These are phyloP conservation scores for Arthrobotrys pseudoclavata DNA, from an alignment of 2,329 filamentous ascomycete species.

Conservation along the genomic window DNA sequence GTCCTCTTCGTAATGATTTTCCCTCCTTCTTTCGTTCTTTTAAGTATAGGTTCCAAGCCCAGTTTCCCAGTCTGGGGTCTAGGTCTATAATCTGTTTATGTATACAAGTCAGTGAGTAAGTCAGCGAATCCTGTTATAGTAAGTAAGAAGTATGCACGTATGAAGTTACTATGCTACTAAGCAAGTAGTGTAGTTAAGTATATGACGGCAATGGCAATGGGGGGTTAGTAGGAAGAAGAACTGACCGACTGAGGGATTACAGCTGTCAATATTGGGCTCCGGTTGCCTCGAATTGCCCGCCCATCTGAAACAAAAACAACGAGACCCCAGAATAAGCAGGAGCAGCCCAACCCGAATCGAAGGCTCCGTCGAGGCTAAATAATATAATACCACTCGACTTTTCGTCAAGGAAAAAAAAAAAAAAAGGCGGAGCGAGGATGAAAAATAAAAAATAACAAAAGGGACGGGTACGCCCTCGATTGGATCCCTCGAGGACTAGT, in stretches of 20 bases:
- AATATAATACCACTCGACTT: background rate
- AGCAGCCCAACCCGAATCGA: slow-evolving; percentile 34
- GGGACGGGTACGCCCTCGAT: slow-evolving; percentile 26
- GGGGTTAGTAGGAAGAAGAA: slow-evolving; percentile 12
- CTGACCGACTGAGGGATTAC: slow-evolving; percentile 44
- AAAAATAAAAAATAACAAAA: slow-evolving; percentile 1
- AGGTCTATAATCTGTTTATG: background rate
- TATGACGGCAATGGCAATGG: background rate
- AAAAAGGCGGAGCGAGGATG: background rate
- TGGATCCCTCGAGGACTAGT: slow-evolving; percentile 44
- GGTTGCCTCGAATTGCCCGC: slow-evolving; percentile 55
- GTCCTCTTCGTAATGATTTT: slow-evolving; percentile 25
- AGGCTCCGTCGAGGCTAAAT: slow-evolving; percentile 26
- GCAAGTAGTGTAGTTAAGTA: background rate
- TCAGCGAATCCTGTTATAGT: background rate
- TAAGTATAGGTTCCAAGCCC: background rate
- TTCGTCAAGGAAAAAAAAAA: background rate
- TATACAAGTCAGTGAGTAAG: background rate
- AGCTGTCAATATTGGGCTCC: slow-evolving; percentile 56
- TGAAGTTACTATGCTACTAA: too few species aligned
- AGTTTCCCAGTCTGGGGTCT: background rate
- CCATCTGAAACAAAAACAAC: slow-evolving; percentile 61
- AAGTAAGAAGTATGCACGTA: background rate
- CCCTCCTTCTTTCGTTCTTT: background rate
- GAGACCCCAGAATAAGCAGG: slow-evolving; percentile 58